Base-by-base conservation (phyloP, 2,329 filamentous ascomycete species). In the Monilinia polystroma region DNA sequence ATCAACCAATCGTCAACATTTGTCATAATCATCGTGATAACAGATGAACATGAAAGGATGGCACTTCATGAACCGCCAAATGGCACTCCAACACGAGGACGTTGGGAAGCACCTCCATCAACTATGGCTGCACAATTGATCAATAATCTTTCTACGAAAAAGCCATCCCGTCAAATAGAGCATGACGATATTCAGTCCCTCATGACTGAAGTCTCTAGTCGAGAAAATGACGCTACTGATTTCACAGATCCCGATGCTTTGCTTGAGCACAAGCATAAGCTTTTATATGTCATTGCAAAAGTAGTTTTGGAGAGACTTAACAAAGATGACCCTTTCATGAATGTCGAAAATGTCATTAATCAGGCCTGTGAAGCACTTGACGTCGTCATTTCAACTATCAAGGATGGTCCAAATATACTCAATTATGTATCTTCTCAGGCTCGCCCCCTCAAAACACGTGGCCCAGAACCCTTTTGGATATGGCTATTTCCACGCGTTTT, bases 111-210 rank as follows among this genome's bases (percentile, higher is more conserved):
- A 64, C 87, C 87, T 51, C 90, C 92, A 16, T 97, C 93, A 20
- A 96, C 93, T 12, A 84, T 97, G 74, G 92, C 93, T 63, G 92
- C 92, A 16, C 91, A 96, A 77, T 87, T 97, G 67, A 92, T 95
- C 70, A 89, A 91, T 76, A 92, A 91, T 76, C 87, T 93, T 69
- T 87, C 90, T 54, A 85, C 89, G 29, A 83, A 84, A 63, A 84
- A 83, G 69, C 86, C 84, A 55, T 84, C 85, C 64, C 84, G 85
- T 73, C 85, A 85, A 63, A 84, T 89, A 73, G 87, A 90, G 72
- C 88, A 87, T 68, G 87, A 88, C 72, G 90, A 92, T 60, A 89
- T 97, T 70, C 88, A 90, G 69, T 87, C 88, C 63, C 83, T 97
- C 3, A 83, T 87, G 69, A 77, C 79, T 56, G 78, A 83, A 41